phyloP scores from a whole-genome alignment of 176 grass and related monocot species.

The Avena atlantica region DNA sequence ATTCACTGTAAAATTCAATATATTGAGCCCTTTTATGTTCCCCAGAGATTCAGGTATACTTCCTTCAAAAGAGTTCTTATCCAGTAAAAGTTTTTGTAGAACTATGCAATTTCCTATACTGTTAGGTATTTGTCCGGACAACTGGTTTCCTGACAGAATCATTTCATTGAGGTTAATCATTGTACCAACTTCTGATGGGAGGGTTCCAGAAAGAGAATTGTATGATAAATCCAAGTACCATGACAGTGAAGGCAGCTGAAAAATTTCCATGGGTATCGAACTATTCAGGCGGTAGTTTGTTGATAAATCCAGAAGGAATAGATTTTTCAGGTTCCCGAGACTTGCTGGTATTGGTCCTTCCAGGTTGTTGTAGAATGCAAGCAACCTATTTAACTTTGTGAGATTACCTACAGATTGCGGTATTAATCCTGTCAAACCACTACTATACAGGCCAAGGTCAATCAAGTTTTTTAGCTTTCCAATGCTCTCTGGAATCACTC shows the following conservation, averaged over 20 bases:
- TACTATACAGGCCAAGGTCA: neutral
- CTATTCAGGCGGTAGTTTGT: constrained; percentile 9
- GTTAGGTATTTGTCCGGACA: constrained; percentile 42
- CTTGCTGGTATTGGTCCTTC: constrained; percentile 43
- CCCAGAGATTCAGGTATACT: constrained; percentile 29
- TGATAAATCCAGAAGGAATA: constrained; percentile 2
- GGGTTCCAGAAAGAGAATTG: constrained; percentile 15
- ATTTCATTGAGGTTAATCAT: constrained; percentile 17
- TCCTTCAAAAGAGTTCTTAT: constrained; percentile 46
- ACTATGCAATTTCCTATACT: constrained; percentile 33
- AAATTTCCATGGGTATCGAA: constrained; percentile 28
- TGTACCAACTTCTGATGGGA: constrained; percentile 26
- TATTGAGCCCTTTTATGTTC: constrained; percentile 6
- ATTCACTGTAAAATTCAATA: neutral
- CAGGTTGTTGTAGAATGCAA: neutral
- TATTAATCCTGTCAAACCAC: constrained; percentile 5
- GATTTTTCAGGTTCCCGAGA: neutral
- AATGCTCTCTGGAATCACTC: constrained; percentile 29
- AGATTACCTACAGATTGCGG: constrained; percentile 40
- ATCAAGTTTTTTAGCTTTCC: constrained; percentile 33
- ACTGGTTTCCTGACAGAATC: constrained; percentile 35
- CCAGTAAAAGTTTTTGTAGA: constrained; percentile 37
- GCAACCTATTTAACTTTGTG: neutral
- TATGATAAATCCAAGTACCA: constrained; percentile 16
- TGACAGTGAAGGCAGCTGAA: neutral